These are phyloP conservation scores for Zygoascus biomembranicola DNA, from an alignment of 805 yeast genomes.

Conservation along the genomic window DNA sequence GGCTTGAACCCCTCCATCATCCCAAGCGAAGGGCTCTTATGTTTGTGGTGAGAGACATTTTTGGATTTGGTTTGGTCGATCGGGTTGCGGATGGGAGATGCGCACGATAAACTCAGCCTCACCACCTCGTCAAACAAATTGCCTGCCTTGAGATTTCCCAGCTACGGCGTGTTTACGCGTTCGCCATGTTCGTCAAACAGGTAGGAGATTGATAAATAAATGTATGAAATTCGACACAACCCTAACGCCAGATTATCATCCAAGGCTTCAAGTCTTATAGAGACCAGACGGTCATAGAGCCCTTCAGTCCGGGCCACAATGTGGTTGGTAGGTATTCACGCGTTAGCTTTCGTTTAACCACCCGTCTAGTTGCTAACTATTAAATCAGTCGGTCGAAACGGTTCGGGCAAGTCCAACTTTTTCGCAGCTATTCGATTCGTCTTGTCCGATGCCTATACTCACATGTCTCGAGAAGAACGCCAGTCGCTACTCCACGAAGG, in stretches of 20 bases:
- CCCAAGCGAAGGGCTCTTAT: no score
- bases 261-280: slow-evolving; percentile 94
- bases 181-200: slow-evolving; percentile 16
- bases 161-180: neutral
- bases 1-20: no score
- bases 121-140: neutral
- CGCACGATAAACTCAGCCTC: neutral
- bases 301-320: slow-evolving; percentile 72
- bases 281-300: slow-evolving; percentile 68
- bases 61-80: no score
- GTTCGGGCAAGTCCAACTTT: slow-evolving; percentile 95
- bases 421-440: slow-evolving; percentile 94
- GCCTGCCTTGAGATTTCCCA: no score
- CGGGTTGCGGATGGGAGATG: no score
- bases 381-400: slow-evolving; percentile 64
- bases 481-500: slow-evolving; percentile 87
- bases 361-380: slow-evolving; percentile 1
- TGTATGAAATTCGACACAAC: neutral
- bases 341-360: neutral
- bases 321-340: slow-evolving; percentile 38
- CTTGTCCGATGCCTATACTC: slow-evolving; percentile 78
- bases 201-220: slow-evolving; percentile 1
- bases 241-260: slow-evolving; percentile 42
- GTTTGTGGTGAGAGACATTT: no score
- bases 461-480: slow-evolving; percentile 76